Evolutionary conservation across 148 eudicot genomes (phyloP).

Genomic region (Mesembryanthemum crystallinum): DNA sequence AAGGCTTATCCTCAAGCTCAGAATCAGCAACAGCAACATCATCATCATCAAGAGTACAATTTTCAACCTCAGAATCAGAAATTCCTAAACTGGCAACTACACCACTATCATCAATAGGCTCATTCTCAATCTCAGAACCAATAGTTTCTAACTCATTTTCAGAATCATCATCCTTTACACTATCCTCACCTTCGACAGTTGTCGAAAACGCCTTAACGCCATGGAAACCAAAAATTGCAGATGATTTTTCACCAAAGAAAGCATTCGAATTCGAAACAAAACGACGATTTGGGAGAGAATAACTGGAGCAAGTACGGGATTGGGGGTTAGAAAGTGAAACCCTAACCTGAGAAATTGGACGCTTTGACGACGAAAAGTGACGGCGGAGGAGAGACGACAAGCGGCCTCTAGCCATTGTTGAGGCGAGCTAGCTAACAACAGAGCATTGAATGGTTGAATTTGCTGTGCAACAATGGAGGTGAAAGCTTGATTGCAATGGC

Average conservation of each 20-base stretch:
- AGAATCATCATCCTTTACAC: not conserved
- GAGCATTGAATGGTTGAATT: constrained; percentile 4
- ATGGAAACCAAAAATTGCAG: not conserved
- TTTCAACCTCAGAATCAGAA: constrained; percentile 11
- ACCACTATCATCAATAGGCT: not conserved
- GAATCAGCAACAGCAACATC: not conserved
- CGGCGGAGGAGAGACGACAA: constrained; percentile 24
- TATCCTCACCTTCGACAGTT: not conserved
- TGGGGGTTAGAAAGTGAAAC: constrained; percentile 16
- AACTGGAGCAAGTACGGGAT: not conserved
- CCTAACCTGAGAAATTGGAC: constrained; percentile 28
- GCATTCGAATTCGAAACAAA: not conserved
- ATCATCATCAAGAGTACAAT: constrained; percentile 1
- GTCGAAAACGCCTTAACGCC: constrained; percentile 20
- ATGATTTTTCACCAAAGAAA: not conserved
- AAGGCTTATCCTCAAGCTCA: not conserved
- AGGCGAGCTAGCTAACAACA: not conserved
- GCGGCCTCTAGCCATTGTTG: constrained; percentile 20
- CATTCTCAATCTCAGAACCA: constrained; percentile 5
- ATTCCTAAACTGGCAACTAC: not conserved
- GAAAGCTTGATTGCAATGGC: not conserved
- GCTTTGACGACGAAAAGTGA: constrained; percentile 18
- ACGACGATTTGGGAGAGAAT: not conserved
- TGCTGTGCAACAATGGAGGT: not conserved
- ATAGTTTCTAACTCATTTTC: constrained; percentile 2